phyloP scores from a whole-genome alignment of 768 basidiomycete species.

The Mycena alexandri region DNA sequence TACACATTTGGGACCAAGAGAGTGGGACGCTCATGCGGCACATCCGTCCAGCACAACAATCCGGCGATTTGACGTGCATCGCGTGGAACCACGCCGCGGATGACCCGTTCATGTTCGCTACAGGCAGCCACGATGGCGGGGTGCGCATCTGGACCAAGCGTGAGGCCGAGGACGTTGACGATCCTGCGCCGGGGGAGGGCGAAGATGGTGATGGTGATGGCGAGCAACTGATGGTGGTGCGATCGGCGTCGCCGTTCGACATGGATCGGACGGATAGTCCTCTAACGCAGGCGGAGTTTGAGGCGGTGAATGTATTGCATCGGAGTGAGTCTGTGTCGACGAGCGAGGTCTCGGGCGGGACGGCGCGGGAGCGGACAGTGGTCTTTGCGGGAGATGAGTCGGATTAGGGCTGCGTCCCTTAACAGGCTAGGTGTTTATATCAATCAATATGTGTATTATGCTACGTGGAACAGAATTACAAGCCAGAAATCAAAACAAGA shows the following conservation, averaged over 20 bases:
- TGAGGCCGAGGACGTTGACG: conserved; percentile 7
- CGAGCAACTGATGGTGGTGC: background rate
- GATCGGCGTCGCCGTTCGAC: conserved; percentile 36
- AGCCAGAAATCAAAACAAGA: no score
- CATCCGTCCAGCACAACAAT: conserved; percentile 65
- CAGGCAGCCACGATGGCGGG: conserved; percentile 82
- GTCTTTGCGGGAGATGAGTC: conserved; percentile 19
- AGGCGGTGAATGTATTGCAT: conserved; percentile 21
- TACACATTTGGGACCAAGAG: conserved; percentile 90
- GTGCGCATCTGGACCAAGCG: conserved; percentile 79
- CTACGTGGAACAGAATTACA: conserved; percentile 6
- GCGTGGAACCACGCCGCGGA: conserved; percentile 82
- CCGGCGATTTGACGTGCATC: conserved; percentile 82
- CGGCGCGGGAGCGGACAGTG: conserved; percentile 30
- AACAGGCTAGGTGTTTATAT: conserved; percentile 6
- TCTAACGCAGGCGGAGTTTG: conserved; percentile 36
- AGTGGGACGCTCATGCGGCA: conserved; percentile 79
- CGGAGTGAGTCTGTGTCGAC: conserved; percentile 19
- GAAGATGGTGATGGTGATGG: conserved; percentile 24
- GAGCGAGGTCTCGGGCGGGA: conserved; percentile 29
- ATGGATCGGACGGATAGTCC: conserved; percentile 38
- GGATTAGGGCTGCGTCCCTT: conserved; percentile 9
- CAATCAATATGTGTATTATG: conserved; percentile 17
- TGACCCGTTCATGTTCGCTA: conserved; percentile 80
- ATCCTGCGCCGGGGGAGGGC: conserved; percentile 34